A percentile compares a stretch with the other conserved stretches of the same genome.
phyloP scores from a whole-genome alignment of 306 rosid species.

The Medicago truncatula region MtrunA17r5.0-ANR NC_053048.1:30894501-30895000 shows the following conservation, averaged over 20 bases:
- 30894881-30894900: neutral
- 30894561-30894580: neutral
- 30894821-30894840: neutral
- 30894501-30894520: neutral
- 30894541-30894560: slow-evolving; percentile 9
- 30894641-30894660: neutral
- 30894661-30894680: neutral
- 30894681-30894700: neutral
- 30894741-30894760: neutral
- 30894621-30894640: neutral
- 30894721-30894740: neutral
- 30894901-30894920: neutral
- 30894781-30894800: neutral
- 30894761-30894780: neutral
- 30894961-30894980: neutral
- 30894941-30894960: neutral
- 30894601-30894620: neutral
- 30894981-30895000: neutral
- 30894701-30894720: neutral
- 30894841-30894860: neutral
- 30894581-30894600: neutral
- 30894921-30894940: neutral
- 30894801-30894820: neutral
- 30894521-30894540: neutral
- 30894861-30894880: neutral